Base-by-base conservation (phyloP, 202 grass and related monocot genomes). In the Zizania palustris region DNA sequence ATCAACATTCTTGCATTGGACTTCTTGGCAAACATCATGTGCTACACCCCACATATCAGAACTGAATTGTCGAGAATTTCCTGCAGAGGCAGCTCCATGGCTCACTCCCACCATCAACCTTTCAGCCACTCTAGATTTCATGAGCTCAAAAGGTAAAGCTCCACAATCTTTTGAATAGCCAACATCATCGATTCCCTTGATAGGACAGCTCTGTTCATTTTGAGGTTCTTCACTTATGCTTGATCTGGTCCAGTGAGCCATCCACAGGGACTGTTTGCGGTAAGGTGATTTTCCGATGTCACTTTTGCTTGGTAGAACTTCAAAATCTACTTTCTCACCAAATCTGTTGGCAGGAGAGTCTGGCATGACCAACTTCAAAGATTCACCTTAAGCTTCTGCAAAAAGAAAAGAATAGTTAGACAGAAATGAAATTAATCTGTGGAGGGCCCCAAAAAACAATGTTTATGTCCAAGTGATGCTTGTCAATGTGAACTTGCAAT, bases 241-340 rank as follows among this genome's bases (percentile, higher is more conserved):
- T 69, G 56, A 48, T 74, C 37, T 79, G 35, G 50, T 78, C 88
- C 81, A 87, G 60, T 78, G 88, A 74, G 77, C 60, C 84, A 91
- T 84, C 81, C 88, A 87, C 45, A 64, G 77, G 33, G 84, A 84
- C 28, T 84, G 81, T 35, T 78, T 74, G 49, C n/a, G 72, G 79
- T 39, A 81, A 73, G 68, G 80, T 78, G 77, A 65, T 43, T 87
- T 12, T 74, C 64, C 56, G 15, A 45, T 16, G 62, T 67, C 72
- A 63, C 42, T 72, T 71, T 78, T 71, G 60, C 69, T 66, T 4
- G 76, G 39, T 35, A 84, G 11, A 75, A 75, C 6, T 53, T 79
- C 33, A 40, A 82, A 83, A 5, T 79, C 63, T 80, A 80, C 71
- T 16, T 71, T 86, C 40, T 81, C 55, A 3, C 61, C 19, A 84